Base-by-base conservation (phyloP, 495 filamentous ascomycete genomes). In the Corynascus novoguineensis region DNA sequence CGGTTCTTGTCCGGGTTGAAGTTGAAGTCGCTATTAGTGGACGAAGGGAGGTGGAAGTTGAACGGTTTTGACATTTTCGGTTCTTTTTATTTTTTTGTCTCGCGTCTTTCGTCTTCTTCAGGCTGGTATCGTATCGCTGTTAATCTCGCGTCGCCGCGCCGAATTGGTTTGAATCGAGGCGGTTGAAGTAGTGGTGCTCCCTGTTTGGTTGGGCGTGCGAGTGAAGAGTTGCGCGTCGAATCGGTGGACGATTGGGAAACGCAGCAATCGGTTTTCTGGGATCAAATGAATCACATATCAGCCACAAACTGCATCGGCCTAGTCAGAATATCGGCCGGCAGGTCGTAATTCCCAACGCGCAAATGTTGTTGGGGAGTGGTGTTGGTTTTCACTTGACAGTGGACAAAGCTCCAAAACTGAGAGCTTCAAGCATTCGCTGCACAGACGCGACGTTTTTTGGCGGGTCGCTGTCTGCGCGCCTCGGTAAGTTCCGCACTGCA, bases 391-490 rank as follows among this genome's bases (percentile, higher is more conserved):
- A 31, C 17, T 53, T 32, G 51, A 29, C 29, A n/a, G 41, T 27
- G 27, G 19, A 19, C 27, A 55, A 22, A 56, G 53, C 53, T 56
- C 44, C 41, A 48, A 54, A 59, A 44, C 25, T n/a, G 21, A 12
- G n/a, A 31, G 17, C n/a, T n/a, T n/a, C n/a, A n/a, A 40, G 41
- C 32, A 48, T 28, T 38, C 29, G 41, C 51, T 64, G 21, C 60
- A 59, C 55, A 67, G 68, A 42, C 59, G 60, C 60, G 60, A 63
- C 60, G n/a, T 58, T 59, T 59, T 62, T 58, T 34, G n/a, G 21
- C 27, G 50, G 49, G 45, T 54, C 29, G 5, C 29, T 10, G 53
- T 50, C 46, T 31, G 52, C 60, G 60, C 60, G 60, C 38, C 47
- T 50, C 56, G 60, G 60, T 52, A 63, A 51, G 40, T 59, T 58